Evolutionary conservation across 2,329 filamentous ascomycete species (phyloP), one percentile per base, ranked within the genome.

Genomic region (Fusarium armeniacum): DNA sequence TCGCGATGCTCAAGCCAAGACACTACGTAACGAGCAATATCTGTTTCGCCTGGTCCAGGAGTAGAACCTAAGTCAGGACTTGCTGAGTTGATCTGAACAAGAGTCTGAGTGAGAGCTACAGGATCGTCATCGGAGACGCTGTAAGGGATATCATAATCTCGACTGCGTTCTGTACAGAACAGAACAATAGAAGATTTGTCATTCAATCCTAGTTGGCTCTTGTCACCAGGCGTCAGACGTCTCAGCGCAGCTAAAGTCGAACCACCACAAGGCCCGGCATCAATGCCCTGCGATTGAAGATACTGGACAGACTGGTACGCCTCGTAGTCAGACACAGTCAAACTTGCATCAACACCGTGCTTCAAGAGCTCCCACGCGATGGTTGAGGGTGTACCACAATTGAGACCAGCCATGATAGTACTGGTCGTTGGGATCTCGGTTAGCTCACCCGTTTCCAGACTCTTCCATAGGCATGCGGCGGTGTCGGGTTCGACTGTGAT

Each of bases 381-480:
- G 0, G 81, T 81, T 0, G 90, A 92, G 0, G 91, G 83, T 0
- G 89, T 92, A 0, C 90, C 91, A 65, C 91, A 94, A 69, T 92
- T 89, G 81, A 94, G 86, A 0, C 91, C 91, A 40, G 85, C 84
- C 91, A 94, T 93, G 71, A 92, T 92, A 0, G 90, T 93, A 4
- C 86, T 79, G 0, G 80, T 81, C 0, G 90, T 92, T 10, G 76
- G 61, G 2, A 91, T 83, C 0, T 85, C 77, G 1, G 81, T 82
- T 5, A 84, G 78, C 36, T 83, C 71, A 0, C 86, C 87, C 0
- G 77, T 78, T 20, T 81, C 76, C 3, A 91, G 76, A 35, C 86
- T 88, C 36, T 83, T 81, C 60, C 83, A 83, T 10, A 92, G 76
- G 66, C 87, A 90, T 0, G 88, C 84, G 0, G 86, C 91, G 0